Percentiles rank a stretch among this genome's conserved stretches.
Conservation (phyloP, 2,329 filamentous ascomycete genomes). For the Chlorencoelia australis region DNA sequence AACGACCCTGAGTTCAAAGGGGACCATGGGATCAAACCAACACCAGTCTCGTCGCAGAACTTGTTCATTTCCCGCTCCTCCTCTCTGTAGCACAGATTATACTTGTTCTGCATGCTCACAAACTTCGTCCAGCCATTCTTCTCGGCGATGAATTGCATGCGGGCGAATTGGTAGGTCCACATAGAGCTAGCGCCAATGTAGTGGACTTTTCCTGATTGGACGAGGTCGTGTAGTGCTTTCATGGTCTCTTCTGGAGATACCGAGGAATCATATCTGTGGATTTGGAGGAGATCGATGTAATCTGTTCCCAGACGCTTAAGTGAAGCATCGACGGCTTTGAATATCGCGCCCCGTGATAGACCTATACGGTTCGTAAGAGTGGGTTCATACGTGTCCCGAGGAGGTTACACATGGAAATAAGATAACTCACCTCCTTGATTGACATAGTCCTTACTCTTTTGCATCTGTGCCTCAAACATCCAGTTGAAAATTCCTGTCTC, state of each 20-base stretch:
- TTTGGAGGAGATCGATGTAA: conserved; percentile 50
- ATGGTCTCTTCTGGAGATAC: conserved; percentile 47
- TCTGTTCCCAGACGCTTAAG: conserved; percentile 41
- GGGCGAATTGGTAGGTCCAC: conserved; percentile 36
- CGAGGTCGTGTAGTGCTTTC: conserved; percentile 47
- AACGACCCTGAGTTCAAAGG: background rate
- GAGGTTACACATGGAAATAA: conserved; percentile 12
- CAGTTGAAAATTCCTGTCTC: conserved; percentile 20
- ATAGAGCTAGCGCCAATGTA: conserved; percentile 41
- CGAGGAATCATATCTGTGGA: conserved; percentile 43
- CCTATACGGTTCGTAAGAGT: conserved; percentile 32
- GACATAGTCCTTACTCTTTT: conserved; percentile 37
- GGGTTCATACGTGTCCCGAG: too few species aligned
- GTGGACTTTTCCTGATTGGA: conserved; percentile 44
- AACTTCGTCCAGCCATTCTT: conserved; percentile 44
- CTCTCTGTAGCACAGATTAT: conserved; percentile 45
- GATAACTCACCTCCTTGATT: conserved; percentile 26
- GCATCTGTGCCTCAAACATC: conserved; percentile 30
- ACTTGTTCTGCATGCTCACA: conserved; percentile 44
- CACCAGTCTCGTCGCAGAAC: conserved; percentile 32
- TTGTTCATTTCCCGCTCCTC: conserved; percentile 37
- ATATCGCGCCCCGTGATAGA: conserved; percentile 51
- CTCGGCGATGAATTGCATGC: conserved; percentile 39
- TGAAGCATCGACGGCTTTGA: conserved; percentile 51
- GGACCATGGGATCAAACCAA: conserved; percentile 29